Evolutionary conservation across 2,329 filamentous ascomycete species (phyloP).

Genomic region (Aspergillus candidus): DNA sequence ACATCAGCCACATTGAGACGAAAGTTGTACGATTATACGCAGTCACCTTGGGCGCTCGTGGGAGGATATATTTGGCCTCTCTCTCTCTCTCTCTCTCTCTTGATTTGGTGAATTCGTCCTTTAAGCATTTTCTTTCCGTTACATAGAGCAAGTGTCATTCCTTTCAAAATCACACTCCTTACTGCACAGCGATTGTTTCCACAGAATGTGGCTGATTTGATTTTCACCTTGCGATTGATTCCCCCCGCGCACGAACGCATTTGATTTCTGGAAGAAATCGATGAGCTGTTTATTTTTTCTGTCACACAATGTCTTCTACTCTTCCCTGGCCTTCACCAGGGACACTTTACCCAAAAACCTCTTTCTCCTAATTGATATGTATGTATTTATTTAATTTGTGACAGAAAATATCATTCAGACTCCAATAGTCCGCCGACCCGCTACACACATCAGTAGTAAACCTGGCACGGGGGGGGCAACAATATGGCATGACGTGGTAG

Average conservation of each 20-base stretch:
- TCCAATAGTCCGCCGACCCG: background rate
- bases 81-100: constrained; percentile 10
- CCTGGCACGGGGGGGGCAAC: too few relatives aligned
- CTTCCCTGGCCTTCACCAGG: constrained; percentile 3
- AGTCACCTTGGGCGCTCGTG: constrained; percentile 27
- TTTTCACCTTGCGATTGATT: constrained; percentile 12
- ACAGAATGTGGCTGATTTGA: constrained; percentile 16
- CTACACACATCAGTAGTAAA: too few relatives aligned
- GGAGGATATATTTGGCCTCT: constrained; percentile 18
- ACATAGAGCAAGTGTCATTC: constrained; percentile 16
- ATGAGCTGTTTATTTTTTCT: constrained; percentile 9
- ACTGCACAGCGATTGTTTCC: constrained; percentile 13
- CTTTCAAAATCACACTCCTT: constrained; percentile 16
- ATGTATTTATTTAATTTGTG: constrained; percentile 21
- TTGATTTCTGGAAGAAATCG: constrained; percentile 10
- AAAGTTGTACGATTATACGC: constrained; percentile 33
- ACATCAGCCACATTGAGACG: constrained; percentile 4
- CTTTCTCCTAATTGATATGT: constrained; percentile 11
- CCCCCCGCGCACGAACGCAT: constrained; percentile 12
- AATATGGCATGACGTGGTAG: too few relatives aligned
- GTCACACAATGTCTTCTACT: constrained; percentile 10
- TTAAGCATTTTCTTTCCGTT: constrained; percentile 3
- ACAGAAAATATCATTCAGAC: constrained; percentile 10
- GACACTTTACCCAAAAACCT: constrained; percentile 5
- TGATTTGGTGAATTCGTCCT: constrained; percentile 12